Conservation (phyloP, 768 basidiomycete species). For the Kwoniella dendrophila region DNA sequence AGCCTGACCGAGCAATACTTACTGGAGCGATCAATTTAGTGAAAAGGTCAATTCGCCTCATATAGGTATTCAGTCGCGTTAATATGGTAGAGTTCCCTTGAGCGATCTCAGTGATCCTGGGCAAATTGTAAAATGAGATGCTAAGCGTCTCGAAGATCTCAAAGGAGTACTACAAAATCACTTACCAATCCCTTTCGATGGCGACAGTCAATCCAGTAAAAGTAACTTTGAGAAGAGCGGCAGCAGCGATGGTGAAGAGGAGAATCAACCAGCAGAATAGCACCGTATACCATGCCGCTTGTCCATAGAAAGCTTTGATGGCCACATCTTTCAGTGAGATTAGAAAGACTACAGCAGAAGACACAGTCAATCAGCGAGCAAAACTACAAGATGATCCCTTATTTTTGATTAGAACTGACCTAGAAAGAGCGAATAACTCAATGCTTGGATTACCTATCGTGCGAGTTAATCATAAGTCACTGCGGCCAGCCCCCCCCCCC, state of each 20-base stretch:
- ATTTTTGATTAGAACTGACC: slow-evolving; percentile 6
- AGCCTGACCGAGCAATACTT: slow-evolving; percentile 12
- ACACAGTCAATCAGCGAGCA: neutral
- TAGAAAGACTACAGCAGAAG: slow-evolving; percentile 29
- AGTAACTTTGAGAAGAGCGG: slow-evolving; percentile 38
- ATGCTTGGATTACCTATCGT: slow-evolving; percentile 23
- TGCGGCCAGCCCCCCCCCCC: neutral
- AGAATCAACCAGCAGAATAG: slow-evolving; percentile 29
- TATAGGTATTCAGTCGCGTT: slow-evolving; percentile 49
- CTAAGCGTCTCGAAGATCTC: neutral
- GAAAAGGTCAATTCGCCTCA: slow-evolving; percentile 47
- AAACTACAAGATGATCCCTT: neutral
- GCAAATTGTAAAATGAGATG: neutral
- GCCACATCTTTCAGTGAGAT: slow-evolving; percentile 26
- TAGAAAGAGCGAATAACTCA: slow-evolving; percentile 35
- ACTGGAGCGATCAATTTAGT: slow-evolving; percentile 48
- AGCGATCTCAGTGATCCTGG: slow-evolving; percentile 51
- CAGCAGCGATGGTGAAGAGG: slow-evolving; percentile 31
- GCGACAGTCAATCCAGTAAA: slow-evolving; percentile 47
- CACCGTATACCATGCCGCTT: neutral
- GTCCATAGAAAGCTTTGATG: slow-evolving; percentile 32
- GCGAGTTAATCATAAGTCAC: no score
- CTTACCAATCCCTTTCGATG: slow-evolving; percentile 54
- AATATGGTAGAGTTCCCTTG: slow-evolving; percentile 26
- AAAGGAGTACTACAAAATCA: neutral